Conservation (phyloP, 2,329 filamentous ascomycete genomes). For the Aspergillus ochraceoroseus region DNA sequence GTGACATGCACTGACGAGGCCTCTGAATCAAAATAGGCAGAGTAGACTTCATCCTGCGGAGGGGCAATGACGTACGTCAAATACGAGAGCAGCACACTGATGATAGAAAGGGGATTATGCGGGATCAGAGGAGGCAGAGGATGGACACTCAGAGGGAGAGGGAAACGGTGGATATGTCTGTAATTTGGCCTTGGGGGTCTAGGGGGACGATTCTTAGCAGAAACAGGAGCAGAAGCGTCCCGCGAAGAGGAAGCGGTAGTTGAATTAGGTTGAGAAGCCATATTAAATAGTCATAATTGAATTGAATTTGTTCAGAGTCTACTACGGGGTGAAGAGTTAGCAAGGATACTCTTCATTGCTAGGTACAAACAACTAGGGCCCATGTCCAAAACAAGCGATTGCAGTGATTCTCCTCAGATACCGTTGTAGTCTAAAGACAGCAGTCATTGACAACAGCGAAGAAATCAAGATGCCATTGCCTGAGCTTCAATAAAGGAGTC, state of each 20-base stretch:
- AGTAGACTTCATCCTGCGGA: conserved; percentile 58
- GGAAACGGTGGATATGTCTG: conserved; percentile 73
- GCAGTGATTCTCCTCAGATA: conserved; percentile 67
- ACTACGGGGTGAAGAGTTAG: conserved; percentile 25
- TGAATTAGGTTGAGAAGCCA: conserved; percentile 26
- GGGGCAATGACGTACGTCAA: conserved; percentile 65
- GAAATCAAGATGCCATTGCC: conserved; percentile 50
- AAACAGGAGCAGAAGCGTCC: conserved; percentile 11
- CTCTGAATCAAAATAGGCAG: conserved; percentile 72
- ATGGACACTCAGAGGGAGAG: conserved; percentile 73
- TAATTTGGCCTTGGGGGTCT: conserved; percentile 50
- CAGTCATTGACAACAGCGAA: conserved; percentile 47
- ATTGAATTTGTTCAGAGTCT: conserved; percentile 24
- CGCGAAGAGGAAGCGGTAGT: conserved; percentile 17
- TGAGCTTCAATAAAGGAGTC: conserved; percentile 44
- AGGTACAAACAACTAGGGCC: conserved; percentile 2
- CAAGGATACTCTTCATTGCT: conserved; percentile 21
- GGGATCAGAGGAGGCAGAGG: conserved; percentile 85
- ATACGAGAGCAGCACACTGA: conserved; percentile 75
- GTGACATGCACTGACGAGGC: conserved; percentile 81
- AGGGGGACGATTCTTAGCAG: conserved; percentile 24
- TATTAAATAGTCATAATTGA: conserved; percentile 26
- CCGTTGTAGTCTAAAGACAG: conserved; percentile 87
- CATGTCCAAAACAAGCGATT: conserved; percentile 16
- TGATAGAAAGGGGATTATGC: conserved; percentile 81